Evolutionary conservation across 208 protist genomes (phyloP).

Genomic region (Entamoeba moshkovskii): DNA sequence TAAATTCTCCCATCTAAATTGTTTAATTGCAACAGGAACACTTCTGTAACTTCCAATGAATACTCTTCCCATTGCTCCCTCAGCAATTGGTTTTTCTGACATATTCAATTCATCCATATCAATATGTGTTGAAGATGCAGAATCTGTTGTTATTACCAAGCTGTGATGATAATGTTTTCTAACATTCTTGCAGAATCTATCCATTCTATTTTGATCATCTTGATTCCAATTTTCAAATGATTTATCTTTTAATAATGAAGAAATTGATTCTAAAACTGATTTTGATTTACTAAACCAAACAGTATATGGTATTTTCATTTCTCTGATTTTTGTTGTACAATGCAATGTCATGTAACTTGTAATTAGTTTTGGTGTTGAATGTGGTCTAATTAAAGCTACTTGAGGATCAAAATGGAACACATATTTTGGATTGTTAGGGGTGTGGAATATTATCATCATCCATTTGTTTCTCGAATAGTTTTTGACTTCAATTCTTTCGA

Average conservation of each 20-base stretch:
- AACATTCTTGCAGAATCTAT: neutral
- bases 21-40: neutral
- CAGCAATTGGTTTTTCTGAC: neutral
- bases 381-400: neutral
- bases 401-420: neutral
- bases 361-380: neutral
- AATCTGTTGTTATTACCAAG: neutral
- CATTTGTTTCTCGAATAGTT: neutral
- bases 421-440: neutral
- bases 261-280: neutral
- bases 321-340: neutral
- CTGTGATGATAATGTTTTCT: neutral
- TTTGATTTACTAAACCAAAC: neutral
- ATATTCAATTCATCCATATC: slow-evolving; percentile 1
- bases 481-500: slow-evolving; percentile 2
- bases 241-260: neutral
- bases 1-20: neutral
- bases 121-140: neutral
- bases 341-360: neutral
- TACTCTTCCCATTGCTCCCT: neutral
- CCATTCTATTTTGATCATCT: neutral
- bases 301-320: neutral
- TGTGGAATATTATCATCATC: neutral
- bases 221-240: neutral
- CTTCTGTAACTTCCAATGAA: neutral